Base-by-base conservation (phyloP, 306 rosid genomes). In the Quercus wislizeni region DNA sequence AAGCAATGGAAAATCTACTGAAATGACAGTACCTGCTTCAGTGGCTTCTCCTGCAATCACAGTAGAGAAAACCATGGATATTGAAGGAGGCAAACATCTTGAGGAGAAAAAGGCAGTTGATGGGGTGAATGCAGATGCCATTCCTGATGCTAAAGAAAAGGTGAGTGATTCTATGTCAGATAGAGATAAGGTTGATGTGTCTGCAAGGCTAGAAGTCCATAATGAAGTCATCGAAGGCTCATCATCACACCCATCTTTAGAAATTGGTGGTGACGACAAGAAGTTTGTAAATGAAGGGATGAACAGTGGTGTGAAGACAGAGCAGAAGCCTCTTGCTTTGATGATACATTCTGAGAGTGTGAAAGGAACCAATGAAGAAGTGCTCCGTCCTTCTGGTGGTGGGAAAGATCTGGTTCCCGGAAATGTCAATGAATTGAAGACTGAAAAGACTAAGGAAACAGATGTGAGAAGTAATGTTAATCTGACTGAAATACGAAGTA, bases 1-100 rank as follows among this genome's bases (percentile, higher is more conserved):
- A 30, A 73, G 76, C 78, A 82, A 79, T 31, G 88, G 78, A 65
- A 84, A 83, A 74, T 80, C 28, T 12, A 70, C 31, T 67, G 90
- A 86, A 77, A 83, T 63, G 25, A 43, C 76, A 14, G 54, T 67
- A 79, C 38, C 81, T 79, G 73, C 82, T 74, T 31, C 80, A 14
- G 55, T 59, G 20, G 61, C 79, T 76, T 41, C 79, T 69, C 80
- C 87, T 62, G 69, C 77, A 51, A 43, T 52, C 27, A 19, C 71
- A 0, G 55, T 49, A 19, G 90, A 85, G 76, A 86, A 88, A 79
- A 80, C 70, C 75, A 79, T 63, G 78, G 88, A 78, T 5, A 67
- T 58, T 51, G 85, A 88, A 25, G 63, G 81, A 43, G 38, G 57
- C 57, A 80, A 83, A 74, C 80, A 81, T 27, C 79, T 27, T 55